Percentiles rank a stretch among this genome's conserved stretches.
Evolutionary conservation across 768 basidiomycete species (phyloP).

Genomic region (Boletellus emodensis): DNA sequence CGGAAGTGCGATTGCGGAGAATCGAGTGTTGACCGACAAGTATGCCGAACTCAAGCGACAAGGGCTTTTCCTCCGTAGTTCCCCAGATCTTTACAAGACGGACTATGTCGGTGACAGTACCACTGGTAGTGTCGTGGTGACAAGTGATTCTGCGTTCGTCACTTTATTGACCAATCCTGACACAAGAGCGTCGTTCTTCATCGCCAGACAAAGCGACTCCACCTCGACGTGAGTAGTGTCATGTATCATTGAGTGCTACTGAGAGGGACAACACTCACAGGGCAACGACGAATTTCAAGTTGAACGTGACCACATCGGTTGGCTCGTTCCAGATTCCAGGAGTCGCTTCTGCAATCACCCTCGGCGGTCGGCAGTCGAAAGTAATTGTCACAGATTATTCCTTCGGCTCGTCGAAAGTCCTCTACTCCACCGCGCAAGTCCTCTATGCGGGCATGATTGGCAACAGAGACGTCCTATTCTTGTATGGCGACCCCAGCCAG

Average conservation of each 20-base stretch:
- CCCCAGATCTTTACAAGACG: conserved; percentile 77
- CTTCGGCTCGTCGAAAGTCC: conserved; percentile 59
- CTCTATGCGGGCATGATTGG: conserved; percentile 64
- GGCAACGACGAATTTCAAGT: conserved; percentile 47
- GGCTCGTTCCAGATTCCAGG: conserved; percentile 56
- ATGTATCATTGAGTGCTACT: not conserved
- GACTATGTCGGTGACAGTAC: conserved; percentile 65
- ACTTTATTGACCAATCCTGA: conserved; percentile 69
- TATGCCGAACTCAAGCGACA: conserved; percentile 76
- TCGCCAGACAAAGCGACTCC: conserved; percentile 64
- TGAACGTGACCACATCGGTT: conserved; percentile 53
- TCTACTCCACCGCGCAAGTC: conserved; percentile 72
- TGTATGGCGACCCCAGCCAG: conserved; percentile 54
- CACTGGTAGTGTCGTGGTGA: conserved; percentile 40
- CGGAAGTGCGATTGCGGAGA: conserved; percentile 66
- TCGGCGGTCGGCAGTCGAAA: conserved; percentile 71
- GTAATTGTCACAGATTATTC: conserved; percentile 67
- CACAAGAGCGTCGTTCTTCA: conserved; percentile 60
- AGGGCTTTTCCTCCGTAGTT: conserved; percentile 73
- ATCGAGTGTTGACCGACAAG: conserved; percentile 61
- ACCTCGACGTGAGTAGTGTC: conserved; percentile 52
- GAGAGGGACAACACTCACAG: not conserved
- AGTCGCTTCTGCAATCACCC: conserved; percentile 48
- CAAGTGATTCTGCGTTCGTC: conserved; percentile 50
- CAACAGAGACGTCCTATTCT: conserved; percentile 57